Evolutionary conservation across 352 stramenopile species (phyloP), one percentile per base, ranked within the genome.

Genomic region (Globisporangium alternatum): DNA sequence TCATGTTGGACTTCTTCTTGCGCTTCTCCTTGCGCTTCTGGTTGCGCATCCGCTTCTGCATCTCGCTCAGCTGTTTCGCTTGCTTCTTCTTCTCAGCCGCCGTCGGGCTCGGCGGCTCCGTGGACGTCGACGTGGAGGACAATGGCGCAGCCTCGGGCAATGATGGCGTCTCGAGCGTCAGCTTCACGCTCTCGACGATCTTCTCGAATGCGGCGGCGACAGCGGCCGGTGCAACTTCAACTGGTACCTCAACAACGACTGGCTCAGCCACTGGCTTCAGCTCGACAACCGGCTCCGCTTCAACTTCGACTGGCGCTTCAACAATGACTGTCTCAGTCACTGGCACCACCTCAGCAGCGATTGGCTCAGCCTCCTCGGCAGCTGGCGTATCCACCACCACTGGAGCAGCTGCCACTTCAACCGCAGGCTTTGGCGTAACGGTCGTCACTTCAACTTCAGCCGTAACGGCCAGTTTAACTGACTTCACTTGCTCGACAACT

Each of bases 1-100:
- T 89, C 59, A 83, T 71, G 43, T 69, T 74, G 57, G 58, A 37
- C 58, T 85, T 86, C 70, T 88, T 88, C 76, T 86, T 89, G 35
- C 83, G 78, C 77, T 92, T 92, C 60, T 88, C 77, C 75, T 89
- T 89, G 65, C 83, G 81, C 58, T 80, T 80, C 60, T 78, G 69
- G 75, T 92, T 92, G 55, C 83, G 83, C 66, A 65, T 55, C 47
- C 78, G 81, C 68, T 90, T 90, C 68, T 92, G 83, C 22, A 71
- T 62, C 33, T 83, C 81, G 44, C 78, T 78, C 31, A 85, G 69
- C 60, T 67, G 53, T 54, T 76, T 70, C 64, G 74, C 67, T 41
- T 68, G 64, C 62, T 67, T 67, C 54, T 44, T 64, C 22, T 44
- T 62, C 37, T 55, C 58, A 1, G 60, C 53, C 12, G 52, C 65